Evolutionary conservation across 768 basidiomycete species (phyloP).

Genomic region (Leccinum obscurum): DNA sequence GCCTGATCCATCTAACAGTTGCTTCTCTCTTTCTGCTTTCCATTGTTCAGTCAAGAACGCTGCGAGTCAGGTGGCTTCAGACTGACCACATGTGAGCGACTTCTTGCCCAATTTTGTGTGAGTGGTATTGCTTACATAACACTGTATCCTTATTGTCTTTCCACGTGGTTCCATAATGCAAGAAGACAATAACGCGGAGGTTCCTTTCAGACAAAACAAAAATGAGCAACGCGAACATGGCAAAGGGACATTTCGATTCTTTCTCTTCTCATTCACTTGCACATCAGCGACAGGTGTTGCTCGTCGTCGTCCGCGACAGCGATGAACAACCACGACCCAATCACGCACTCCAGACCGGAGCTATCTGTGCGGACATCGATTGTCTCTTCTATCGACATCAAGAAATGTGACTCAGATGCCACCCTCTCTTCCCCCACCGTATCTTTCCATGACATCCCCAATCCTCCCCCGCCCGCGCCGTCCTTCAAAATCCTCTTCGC

Average conservation of each 20-base stretch:
- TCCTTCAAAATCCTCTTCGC: constrained; percentile 68
- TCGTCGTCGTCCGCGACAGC: constrained; percentile 31
- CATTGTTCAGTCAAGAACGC: neutral
- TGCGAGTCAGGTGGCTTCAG: neutral
- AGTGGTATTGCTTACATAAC: constrained; percentile 14
- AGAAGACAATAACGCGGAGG: constrained; percentile 20
- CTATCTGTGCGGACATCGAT: constrained; percentile 23
- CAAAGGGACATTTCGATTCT: constrained; percentile 7
- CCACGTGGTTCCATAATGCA: constrained; percentile 7
- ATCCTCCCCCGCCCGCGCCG: constrained; percentile 40
- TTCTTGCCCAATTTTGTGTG: constrained; percentile 22
- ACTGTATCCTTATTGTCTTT: constrained; percentile 25
- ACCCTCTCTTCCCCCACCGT: constrained; percentile 12
- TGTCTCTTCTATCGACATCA: constrained; percentile 21
- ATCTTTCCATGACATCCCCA: constrained; percentile 20
- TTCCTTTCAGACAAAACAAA: constrained; percentile 25
- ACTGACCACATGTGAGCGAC: neutral
- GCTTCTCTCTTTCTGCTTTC: no score
- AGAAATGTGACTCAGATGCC: constrained; percentile 12
- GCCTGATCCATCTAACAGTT: no score
- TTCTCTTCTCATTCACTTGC: constrained; percentile 13
- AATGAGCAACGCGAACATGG: constrained; percentile 4
- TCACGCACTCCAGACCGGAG: constrained; percentile 9
- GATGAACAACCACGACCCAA: constrained; percentile 35
- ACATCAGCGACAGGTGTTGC: constrained; percentile 12